Percentiles rank a stretch among this genome's conserved stretches.
phyloP scores from a whole-genome alignment of 2,329 filamentous ascomycete species.

The Raffaelea arxii region DNA sequence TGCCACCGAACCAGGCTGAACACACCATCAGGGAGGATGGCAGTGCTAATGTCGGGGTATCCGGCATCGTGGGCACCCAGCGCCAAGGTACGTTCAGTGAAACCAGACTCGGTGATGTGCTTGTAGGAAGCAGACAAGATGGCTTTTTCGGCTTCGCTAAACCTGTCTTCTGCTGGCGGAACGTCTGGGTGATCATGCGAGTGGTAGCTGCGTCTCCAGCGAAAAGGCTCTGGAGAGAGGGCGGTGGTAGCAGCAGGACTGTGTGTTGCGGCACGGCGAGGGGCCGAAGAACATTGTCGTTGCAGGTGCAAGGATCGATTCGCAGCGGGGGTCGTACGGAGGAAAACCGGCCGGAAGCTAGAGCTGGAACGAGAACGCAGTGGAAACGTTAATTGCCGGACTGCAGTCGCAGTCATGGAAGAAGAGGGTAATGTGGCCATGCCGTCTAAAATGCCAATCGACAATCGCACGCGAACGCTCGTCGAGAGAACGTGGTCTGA shows the following conservation, averaged over 20 bases:
- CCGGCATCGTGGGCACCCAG: constrained; percentile 76
- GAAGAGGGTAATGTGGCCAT: too few species aligned
- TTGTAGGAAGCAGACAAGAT: constrained; percentile 75
- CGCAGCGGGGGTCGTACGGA: too few species aligned
- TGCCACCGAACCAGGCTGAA: constrained; percentile 79
- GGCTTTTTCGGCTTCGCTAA: constrained; percentile 57
- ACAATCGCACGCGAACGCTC: too few species aligned
- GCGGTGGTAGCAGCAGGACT: too few species aligned
- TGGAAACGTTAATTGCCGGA: too few species aligned
- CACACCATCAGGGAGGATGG: constrained; percentile 67
- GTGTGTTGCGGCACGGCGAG: too few species aligned
- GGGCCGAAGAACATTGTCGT: too few species aligned
- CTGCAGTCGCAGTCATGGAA: too few species aligned
- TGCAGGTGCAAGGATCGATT: too few species aligned
- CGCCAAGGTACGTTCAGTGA: constrained; percentile 62
- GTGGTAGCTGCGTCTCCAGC: constrained; percentile 47
- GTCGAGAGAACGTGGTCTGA: too few species aligned
- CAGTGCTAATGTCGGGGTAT: constrained; percentile 77
- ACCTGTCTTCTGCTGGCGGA: constrained; percentile 46
- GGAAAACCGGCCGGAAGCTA: too few species aligned
- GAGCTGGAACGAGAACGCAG: not conserved
- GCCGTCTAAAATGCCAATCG: too few species aligned
- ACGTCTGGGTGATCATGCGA: constrained; percentile 66
- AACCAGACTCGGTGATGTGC: constrained; percentile 75
- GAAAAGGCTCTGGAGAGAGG: not conserved